Base-by-base conservation (phyloP, 2,329 filamentous ascomycete genomes). In the Fusarium ramigenum region DNA sequence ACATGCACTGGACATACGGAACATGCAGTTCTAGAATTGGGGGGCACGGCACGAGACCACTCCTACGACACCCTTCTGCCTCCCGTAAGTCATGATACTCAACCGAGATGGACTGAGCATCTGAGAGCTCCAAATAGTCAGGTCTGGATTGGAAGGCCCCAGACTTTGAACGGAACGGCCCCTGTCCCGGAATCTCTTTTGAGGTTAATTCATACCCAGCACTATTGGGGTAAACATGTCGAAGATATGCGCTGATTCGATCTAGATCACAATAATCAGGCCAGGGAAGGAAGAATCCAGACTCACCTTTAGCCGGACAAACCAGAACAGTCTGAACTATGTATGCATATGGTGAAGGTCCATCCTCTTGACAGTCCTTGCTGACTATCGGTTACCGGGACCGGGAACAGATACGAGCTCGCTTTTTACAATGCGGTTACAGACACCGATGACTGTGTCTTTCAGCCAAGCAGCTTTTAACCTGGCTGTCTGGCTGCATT, bases 281-380 rank as follows among this genome's bases (percentile, higher is more conserved):
- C 50, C 59, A 64, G 62, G 16, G 9, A 54, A 42, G 60, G 42
- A 44, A 66, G 50, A 49, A 49, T 47, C 37, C 39, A 60, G 57
- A 40, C 60, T 63, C n/a, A 32, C 47, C 39, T 71, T 73, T 77
- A 76, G 52, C 75, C 75, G 75, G 62, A 34, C 71, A 73, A 77
- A 73, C 69, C 58, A 69, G 64, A 61, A 47, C 21, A 44, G 21
- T 37, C 30, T 56, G 30, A 40, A 25, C 19, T 42, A 25, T 28
- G 18, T 53, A 23, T 34, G 36, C 57, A 40, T 19, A 42, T 67
- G 18, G 44, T 58, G 63, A 65, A 63, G 70, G 56, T 65, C 42
- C 25, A 42, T 63, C 23, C 58, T 47, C 36, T 36, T 56, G 49
- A 43, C 47, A 47, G 47, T 59, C 64, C 60, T 65, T 66, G 30